Base-by-base conservation (phyloP, 2,329 filamentous ascomycete genomes). In the Mollisia scopiformis region DNA sequence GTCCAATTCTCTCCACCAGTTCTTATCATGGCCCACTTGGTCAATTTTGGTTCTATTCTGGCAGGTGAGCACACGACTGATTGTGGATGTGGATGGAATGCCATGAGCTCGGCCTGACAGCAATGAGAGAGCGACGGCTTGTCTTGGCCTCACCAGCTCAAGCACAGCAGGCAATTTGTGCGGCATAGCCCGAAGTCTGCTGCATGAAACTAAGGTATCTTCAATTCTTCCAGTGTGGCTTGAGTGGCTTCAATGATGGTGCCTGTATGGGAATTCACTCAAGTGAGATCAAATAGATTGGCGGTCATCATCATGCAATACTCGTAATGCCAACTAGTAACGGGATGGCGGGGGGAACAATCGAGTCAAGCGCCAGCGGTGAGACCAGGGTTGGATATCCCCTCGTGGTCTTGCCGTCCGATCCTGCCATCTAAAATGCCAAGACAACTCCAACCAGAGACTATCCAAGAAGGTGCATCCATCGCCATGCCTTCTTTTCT, bases 41-140 rank as follows among this genome's bases (percentile, higher is more conserved):
- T 47, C 11, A 13, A 4, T 28, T n/a, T 50, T 16, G 28, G 35
- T 13, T 57, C 51, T 41, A 30, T 54, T 57, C 19, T 37, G 58
- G 58, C 53, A 57, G 58, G 53, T 57, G 47, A 33, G 35, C 58
- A 61, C 58, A 35, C 54, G 58, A 57, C 58, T 25, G 27, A 49
- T 47, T 27, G 8, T 27, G 46, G 31, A 21, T 39, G 3, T 3
- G 11, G 31, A 8, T 35, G 31, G 21, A 35, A 19, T 27, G 14
- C 28, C 14, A 51, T 50, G 33, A 50, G n/a, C n/a, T n/a, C n/a
- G n/a, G n/a, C n/a, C n/a, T n/a, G n/a, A n/a, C n/a, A 23, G 35
- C n/a, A 6, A 30, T 46, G 21, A 19, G 41, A 46, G 23, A 25
- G 41, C 3, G 19, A 25, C 13, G 16, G 23, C 5, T 13, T 30